A percentile compares a stretch with the other conserved stretches of the same genome.
These are phyloP conservation scores for Senecio squalidus DNA, from an alignment of 140 eudicot genomes.

Conservation along the genomic window DNA sequence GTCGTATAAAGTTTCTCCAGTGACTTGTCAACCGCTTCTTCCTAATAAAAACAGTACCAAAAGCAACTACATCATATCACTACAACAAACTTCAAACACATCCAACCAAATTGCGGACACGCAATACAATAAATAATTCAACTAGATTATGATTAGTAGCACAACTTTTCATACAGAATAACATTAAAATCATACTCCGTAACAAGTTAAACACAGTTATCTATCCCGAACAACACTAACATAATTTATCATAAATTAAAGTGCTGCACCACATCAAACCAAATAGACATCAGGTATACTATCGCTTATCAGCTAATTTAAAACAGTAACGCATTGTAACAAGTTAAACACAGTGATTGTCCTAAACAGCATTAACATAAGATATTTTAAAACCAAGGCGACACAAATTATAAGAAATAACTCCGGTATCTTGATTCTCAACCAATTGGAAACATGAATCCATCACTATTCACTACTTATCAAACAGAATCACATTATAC, in stretches of 20 bases:
- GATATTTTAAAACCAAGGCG: not conserved
- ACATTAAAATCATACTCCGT: constrained; percentile 11
- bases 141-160: constrained; percentile 1
- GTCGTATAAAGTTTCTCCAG: constrained; percentile 86
- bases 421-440: not conserved
- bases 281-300: not conserved
- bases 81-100: constrained; percentile 6
- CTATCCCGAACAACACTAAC: not conserved
- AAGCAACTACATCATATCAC: constrained; percentile 4
- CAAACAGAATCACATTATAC: not conserved
- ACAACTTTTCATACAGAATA: not conserved
- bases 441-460: not conserved
- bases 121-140: not conserved
- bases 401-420: not conserved
- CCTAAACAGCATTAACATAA: not conserved
- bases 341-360: constrained; percentile 11
- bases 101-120: not conserved
- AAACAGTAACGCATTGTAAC: not conserved
- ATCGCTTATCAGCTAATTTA: not conserved
- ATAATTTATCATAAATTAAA: not conserved
- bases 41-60: constrained; percentile 43
- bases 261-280: not conserved
- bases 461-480: not conserved
- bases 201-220: not conserved
- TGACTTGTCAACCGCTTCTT: constrained; percentile 81